Base-by-base conservation (phyloP, 2,329 filamentous ascomycete genomes). In the Trichoderma sp. region DNA sequence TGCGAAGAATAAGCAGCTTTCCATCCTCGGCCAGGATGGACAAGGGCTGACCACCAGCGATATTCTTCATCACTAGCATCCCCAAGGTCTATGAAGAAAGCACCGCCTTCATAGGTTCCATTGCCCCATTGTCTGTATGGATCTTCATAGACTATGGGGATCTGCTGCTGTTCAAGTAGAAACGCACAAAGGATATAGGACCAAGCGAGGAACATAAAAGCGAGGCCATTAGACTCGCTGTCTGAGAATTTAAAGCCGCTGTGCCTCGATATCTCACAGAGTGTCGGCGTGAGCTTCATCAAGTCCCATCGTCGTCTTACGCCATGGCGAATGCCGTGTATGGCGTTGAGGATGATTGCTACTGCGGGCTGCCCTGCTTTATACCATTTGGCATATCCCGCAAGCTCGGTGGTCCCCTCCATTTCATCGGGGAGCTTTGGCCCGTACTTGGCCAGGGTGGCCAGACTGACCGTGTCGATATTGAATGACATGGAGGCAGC, bases 21-120 rank as follows among this genome's bases (percentile, higher is more conserved):
- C 71, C 71, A 72, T 65, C 71, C 71, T 57, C 60, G 66, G 12
- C 58, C 66, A 4, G 71, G 67, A 15, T 43, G 36, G 8, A 71
- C 39, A 28, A 72, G 57, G 21, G 71, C 32, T 8, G 57, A 61
- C 71, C 71, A 72, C 71, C 71, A 72, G 24, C 71, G 66, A n/a
- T n/a, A 63, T 60, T 70, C 71, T 24, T 71, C 71, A 28, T 57
- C 34, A n/a, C 43, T 64, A 11, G 66, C 34, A 9, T 64, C 43
- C 4, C 71, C 71, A 39, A 72, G 66, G 34, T 72, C 58, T 8
- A 72, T 28, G 47, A 53, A 53, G 21, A 53, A 53, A 21, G 47
- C 47, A 53, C 47, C 47, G 3, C 47, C 47, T 53, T 53, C 47
- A 24, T 53, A 53, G 9, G 47, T 53, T 53, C 47, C 47, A 53